Conservation (phyloP, 257 asterid genomes). For the Cinchona pubescens region DNA sequence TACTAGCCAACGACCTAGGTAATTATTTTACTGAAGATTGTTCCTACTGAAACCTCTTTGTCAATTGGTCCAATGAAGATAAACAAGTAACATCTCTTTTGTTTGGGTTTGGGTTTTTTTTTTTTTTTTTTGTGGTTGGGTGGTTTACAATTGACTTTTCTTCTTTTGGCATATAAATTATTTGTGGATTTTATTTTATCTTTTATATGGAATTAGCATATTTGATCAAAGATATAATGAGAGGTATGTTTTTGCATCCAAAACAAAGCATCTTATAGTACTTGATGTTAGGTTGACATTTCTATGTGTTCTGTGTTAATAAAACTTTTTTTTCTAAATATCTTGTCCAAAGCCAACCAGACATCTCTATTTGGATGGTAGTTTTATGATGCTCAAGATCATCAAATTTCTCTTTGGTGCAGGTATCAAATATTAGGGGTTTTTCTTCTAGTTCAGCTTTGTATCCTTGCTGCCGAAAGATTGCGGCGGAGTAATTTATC, state of each 20-base stretch:
- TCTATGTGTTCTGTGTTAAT: neutral
- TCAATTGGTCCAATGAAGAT: neutral
- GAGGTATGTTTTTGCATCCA: neutral
- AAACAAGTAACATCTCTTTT: neutral
- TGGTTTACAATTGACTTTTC: neutral
- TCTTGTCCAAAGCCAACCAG: neutral
- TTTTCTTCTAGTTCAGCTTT: conserved; percentile 90
- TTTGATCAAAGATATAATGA: too few relatives aligned
- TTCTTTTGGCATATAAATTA: conserved; percentile 8
- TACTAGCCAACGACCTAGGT: conserved; percentile 90
- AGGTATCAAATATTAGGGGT: conserved; percentile 98
- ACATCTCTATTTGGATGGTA: neutral
- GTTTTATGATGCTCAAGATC: conserved; percentile 5
- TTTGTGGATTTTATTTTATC: neutral
- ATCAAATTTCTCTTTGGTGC: conserved; percentile 28
- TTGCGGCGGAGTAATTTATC: conserved; percentile 82
- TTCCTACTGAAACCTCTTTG: neutral
- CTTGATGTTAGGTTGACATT: neutral
- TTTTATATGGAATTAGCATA: neutral
- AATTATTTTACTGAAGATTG: conserved; percentile 13
- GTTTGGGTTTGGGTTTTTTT: too few relatives aligned
- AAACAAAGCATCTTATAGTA: neutral
- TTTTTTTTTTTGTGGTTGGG: too few relatives aligned
- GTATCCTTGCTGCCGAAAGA: conserved; percentile 90
- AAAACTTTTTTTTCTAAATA: neutral